Evolutionary conservation across 768 basidiomycete species (phyloP), one percentile per base, ranked within the genome.

Genomic region (Coprinopsis marcescibilis): DNA sequence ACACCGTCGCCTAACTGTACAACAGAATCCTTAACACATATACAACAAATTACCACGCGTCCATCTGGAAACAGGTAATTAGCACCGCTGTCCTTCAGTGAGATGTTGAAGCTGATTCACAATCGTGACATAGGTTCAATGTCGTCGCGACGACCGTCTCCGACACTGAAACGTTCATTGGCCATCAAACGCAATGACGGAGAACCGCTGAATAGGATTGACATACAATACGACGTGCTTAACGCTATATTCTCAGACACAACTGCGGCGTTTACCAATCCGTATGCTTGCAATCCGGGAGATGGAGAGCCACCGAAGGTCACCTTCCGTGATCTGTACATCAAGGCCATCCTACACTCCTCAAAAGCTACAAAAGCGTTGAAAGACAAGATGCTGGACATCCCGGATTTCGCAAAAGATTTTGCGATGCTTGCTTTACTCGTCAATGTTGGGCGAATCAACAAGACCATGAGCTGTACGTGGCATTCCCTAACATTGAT

Each of bases 381-480:
- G 43, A 82, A 81, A 52, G 81, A 84, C 60, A 87, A 83, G 61
- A 80, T 89, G 66, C 57, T 64, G n/a, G 78, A 81, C 27, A 73
- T 71, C 12, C 65, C 75, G 7, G 62, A 64, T 12, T 85, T 83
- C 57, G 77, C 78, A 2, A 70, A 75, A 24, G 83, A 83, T 60
- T 83, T 86, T 65, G 78, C 79, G n/a, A 85, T 84, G 75, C 72
- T 89, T 30, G 76, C 80, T 1, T 66, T 89, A 3, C 66, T 88
- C 21, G 80, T 85, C 17, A 89, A 89, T 55, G 80, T 88, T n/a
- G 85, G 85, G 23, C 69, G 86, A 46, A 77, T 89, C 53, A 87
- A 87, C 58, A 85, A 86, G 4, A 89, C 86, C 3, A 81, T 88
- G 76, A 86, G 86, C 50, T 90, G 87, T 89, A 58, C 64, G 81